Evolutionary conservation across 495 filamentous ascomycete species (phyloP).

Genomic region (Aspergillus saccharolyticus): DNA sequence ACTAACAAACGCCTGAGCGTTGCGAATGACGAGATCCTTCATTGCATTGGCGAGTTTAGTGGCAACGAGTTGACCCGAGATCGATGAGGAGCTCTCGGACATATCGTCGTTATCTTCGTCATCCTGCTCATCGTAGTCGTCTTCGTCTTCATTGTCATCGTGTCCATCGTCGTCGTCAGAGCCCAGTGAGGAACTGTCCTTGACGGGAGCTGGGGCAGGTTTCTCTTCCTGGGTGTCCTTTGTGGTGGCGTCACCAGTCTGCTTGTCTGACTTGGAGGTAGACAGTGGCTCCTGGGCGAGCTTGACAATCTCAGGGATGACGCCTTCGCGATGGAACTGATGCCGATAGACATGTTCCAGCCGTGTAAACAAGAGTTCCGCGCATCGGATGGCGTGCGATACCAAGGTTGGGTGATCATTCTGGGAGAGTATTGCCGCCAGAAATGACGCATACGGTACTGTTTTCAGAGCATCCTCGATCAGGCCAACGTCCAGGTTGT

Average conservation of each 20-base stretch:
- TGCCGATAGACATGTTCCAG: constrained; percentile 85
- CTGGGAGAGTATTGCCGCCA: constrained; percentile 93
- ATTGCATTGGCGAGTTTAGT: constrained; percentile 54
- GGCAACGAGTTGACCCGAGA: constrained; percentile 39
- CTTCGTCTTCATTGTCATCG: constrained; percentile 36
- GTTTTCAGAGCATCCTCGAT: constrained; percentile 82
- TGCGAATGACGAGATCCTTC: constrained; percentile 66
- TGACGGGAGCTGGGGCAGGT: not conserved
- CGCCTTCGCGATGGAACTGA: constrained; percentile 96
- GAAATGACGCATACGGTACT: constrained; percentile 94
- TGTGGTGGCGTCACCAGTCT: constrained; percentile 12
- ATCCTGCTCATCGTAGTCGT: constrained; percentile 57
- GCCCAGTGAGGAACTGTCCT: constrained; percentile 8
- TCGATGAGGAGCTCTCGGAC: constrained; percentile 56
- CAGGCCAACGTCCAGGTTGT: constrained; percentile 80
- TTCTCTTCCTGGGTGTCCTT: constrained; percentile 19
- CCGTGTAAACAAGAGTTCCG: constrained; percentile 79
- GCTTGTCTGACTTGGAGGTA: constrained; percentile 22
- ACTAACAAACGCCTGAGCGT: constrained; percentile 78
- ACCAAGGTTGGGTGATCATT: constrained; percentile 88
- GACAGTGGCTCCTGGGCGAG: constrained; percentile 54
- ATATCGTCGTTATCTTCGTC: constrained; percentile 57
- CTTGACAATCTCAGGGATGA: constrained; percentile 85
- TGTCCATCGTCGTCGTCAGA: constrained; percentile 47
- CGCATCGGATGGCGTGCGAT: constrained; percentile 77